Percentiles rank a stretch among this genome's conserved stretches.
Evolutionary conservation across 2,329 filamentous ascomycete species (phyloP).

Genomic region (Plectosphaerella sp.): DNA sequence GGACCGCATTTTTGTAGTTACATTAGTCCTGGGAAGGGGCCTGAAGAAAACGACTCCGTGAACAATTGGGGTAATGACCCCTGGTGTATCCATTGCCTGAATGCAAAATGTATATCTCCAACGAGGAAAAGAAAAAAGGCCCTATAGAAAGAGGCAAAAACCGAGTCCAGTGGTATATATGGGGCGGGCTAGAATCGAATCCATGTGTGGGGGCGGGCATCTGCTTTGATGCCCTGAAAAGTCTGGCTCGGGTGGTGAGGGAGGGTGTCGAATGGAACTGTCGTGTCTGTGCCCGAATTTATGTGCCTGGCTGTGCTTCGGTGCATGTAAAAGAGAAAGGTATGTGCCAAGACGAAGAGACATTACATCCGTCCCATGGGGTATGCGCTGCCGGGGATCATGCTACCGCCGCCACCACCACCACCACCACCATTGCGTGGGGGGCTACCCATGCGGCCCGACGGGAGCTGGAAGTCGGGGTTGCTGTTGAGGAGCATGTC

Average conservation of each 20-base stretch:
- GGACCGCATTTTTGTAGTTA: neutral
- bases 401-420: constrained; percentile 20
- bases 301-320: constrained; percentile 7
- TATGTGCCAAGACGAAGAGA: neutral
- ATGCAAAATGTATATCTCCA: neutral
- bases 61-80: too few relatives aligned
- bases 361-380: constrained; percentile 28
- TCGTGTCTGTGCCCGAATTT: constrained; percentile 2
- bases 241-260: constrained; percentile 8
- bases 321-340: neutral
- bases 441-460: constrained; percentile 24
- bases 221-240: constrained; percentile 3
- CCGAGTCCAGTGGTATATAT: constrained; percentile 3
- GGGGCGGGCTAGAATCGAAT: constrained; percentile 2
- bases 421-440: constrained; percentile 20
- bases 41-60: too few relatives aligned
- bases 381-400: constrained; percentile 52
- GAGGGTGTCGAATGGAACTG: constrained; percentile 11
- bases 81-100: neutral
- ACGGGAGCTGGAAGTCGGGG: constrained; percentile 77
- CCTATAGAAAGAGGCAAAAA: constrained; percentile 1
- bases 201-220: neutral
- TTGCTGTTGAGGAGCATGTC: constrained; percentile 75
- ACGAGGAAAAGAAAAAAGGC: neutral
- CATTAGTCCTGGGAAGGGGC: neutral